Percentiles rank a stretch among this genome's conserved stretches.
Conservation (phyloP, 176 grass and related monocot genomes). For the Oryza australiensis region DNA sequence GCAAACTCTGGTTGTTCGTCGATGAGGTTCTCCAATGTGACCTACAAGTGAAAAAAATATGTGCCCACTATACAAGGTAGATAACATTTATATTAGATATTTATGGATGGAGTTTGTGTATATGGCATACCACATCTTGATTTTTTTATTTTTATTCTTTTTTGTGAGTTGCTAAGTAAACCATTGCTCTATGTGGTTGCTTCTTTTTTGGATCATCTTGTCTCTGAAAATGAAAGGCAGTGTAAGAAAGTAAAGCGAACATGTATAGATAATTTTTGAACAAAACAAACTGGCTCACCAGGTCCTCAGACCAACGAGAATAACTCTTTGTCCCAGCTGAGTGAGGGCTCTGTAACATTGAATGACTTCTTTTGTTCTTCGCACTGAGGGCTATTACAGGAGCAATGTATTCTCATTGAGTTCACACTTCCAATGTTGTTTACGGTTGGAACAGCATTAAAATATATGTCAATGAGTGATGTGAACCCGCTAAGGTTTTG, state of each 20-base stretch:
- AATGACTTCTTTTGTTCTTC: slow-evolving; percentile 14
- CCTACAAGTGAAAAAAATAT: not conserved
- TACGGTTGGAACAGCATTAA: not conserved
- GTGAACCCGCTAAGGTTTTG: too few species aligned
- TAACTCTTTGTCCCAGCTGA: slow-evolving; percentile 30
- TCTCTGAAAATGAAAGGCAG: not conserved
- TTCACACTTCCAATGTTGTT: not conserved
- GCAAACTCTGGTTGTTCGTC: not conserved
- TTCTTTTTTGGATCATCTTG: not conserved
- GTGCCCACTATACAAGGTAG: not conserved
- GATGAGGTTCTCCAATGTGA: not conserved
- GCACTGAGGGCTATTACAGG: not conserved
- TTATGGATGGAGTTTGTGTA: not conserved
- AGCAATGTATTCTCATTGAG: not conserved
- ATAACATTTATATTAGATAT: not conserved
- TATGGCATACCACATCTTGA: not conserved
- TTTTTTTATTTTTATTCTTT: not conserved
- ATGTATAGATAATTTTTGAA: not conserved
- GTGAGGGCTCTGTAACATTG: slow-evolving; percentile 17
- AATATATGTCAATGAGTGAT: not conserved
- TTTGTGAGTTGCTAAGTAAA: not conserved
- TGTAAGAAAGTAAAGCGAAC: not conserved
- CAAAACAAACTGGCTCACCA: slow-evolving; percentile 1
- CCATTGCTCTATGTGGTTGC: not conserved
- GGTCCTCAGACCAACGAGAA: slow-evolving; percentile 20